Evolutionary conservation across 225 moss, liverwort and hornwort genomes (phyloP), one percentile per base, ranked within the genome.

Genomic region (Physcomitrium patens): DNA sequence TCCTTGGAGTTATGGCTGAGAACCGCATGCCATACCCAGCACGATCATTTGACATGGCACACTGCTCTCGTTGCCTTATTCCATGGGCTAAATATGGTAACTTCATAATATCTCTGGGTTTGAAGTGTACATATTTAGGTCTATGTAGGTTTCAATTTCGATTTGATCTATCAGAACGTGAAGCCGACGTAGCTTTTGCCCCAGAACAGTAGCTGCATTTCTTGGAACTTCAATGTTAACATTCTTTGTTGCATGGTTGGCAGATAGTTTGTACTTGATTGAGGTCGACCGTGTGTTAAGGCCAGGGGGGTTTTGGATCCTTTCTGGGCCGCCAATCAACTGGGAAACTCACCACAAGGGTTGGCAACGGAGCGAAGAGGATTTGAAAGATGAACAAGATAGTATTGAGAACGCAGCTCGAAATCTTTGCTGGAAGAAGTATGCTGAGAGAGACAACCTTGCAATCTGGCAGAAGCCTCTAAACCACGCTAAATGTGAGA

Each of bases 291-390:
- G 96, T 55, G 94, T 96, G 53, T 72, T 96, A 71, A 87, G 92
- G 72, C 94, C 96, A 46, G 94, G 96, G 77, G 96, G 96, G 13
- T 92, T 88, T 81, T 96, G 96, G 96, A 86, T 96, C 28, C 78
- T 96, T 23, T 96, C 96, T 60, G 96, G 96, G 19, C 96, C 96
- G 15, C 96, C 96, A 9, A 80, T 96, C 22, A 92, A 96, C 67
- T 96, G 96, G 96, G 86, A 61, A 84, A 76, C 81, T n/a, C 94
- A 96, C 62, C 78, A 87, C 75, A 87, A 82, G 69, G 96, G 96
- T 63, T 96, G 96, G 96, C 84, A 90, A 64, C 78, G 94, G 52
- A 90, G 74, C 61, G 37, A 94, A 76, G 89, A 91, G 60, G 94
- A 96, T 63, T 82, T 96, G 24, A 87, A 85, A 55, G 76, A 76